phyloP scores from a whole-genome alignment of 2,329 filamentous ascomycete genomes.

The Claviceps sp. region DNA sequence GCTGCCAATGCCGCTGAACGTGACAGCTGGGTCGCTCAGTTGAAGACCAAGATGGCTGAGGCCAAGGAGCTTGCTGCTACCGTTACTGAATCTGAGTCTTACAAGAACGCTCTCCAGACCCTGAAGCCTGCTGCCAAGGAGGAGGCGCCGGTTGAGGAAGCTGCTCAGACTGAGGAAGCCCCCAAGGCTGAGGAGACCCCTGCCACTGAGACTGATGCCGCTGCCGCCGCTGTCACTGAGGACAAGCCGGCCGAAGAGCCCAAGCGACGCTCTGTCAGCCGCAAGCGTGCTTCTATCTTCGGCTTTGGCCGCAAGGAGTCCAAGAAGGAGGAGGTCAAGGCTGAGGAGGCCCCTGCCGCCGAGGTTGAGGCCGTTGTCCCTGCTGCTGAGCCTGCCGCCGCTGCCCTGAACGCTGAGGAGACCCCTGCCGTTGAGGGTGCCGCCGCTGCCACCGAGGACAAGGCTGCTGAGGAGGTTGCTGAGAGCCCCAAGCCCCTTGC shows the following conservation, averaged over 20 bases:
- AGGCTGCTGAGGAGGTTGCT: slow-evolving; percentile 22
- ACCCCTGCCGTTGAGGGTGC: slow-evolving; percentile 21
- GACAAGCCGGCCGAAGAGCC: slow-evolving; percentile 31
- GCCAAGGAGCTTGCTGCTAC: slow-evolving; percentile 67
- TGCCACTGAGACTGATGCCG: slow-evolving; percentile 15
- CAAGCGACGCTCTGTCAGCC: slow-evolving; percentile 50
- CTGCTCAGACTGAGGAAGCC: slow-evolving; percentile 19
- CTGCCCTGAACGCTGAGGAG: slow-evolving; percentile 22
- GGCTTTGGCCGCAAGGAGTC: slow-evolving; percentile 43
- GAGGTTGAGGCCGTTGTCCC: slow-evolving; percentile 20
- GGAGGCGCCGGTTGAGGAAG: slow-evolving; percentile 17
- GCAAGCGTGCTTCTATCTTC: slow-evolving; percentile 54
- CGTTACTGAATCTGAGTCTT: slow-evolving; percentile 66
- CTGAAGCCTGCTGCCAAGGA: slow-evolving; percentile 31
- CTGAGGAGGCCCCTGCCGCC: slow-evolving; percentile 19
- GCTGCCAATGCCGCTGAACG: slow-evolving; percentile 61
- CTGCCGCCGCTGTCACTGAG: slow-evolving; percentile 20
- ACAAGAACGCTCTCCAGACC: slow-evolving; percentile 75
- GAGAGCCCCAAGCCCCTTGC: slow-evolving; percentile 33
- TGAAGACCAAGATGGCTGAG: slow-evolving; percentile 72
- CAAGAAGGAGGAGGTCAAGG: slow-evolving; percentile 21
- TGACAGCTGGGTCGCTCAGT: slow-evolving; percentile 78
- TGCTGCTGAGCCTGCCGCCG: slow-evolving; percentile 22
- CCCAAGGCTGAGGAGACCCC: slow-evolving; percentile 23
- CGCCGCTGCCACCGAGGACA: slow-evolving; percentile 16